Conservation (phyloP, 208 protist species). For the Histomonas meleagridis region DNA sequence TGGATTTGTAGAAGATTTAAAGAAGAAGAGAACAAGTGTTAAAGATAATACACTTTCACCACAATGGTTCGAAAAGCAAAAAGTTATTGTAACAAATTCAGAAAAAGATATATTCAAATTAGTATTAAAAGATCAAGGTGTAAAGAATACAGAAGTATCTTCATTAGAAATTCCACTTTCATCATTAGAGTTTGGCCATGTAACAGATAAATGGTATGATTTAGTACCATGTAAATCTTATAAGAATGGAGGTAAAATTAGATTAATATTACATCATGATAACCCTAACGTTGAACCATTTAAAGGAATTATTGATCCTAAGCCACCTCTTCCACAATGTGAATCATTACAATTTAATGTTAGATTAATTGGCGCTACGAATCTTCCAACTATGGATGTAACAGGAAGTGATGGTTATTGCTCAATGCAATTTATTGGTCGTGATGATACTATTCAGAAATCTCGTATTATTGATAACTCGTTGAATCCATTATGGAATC, state of each 20-base stretch:
- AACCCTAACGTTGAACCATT: not conserved
- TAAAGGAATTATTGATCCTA: not conserved
- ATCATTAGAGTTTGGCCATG: not conserved
- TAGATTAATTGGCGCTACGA: no score
- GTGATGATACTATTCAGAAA: no score
- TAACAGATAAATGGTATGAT: no score
- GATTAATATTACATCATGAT: not conserved
- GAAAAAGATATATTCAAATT: not conserved
- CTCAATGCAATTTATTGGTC: no score
- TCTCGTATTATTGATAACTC: no score
- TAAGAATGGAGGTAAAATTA: conserved; percentile 17
- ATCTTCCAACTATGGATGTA: no score
- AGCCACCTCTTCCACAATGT: no score
- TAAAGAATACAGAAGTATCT: not conserved
- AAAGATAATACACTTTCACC: not conserved
- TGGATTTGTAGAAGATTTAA: not conserved
- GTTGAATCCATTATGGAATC: no score
- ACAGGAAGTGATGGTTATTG: no score
- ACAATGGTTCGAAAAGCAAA: not conserved
- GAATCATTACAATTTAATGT: no score
- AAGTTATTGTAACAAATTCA: not conserved
- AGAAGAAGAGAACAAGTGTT: not conserved
- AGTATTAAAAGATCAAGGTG: not conserved
- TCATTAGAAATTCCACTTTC: not conserved
- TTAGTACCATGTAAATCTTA: not conserved